phyloP scores from a whole-genome alignment of 352 stramenopile species.

The Phytophthora sansomeana region DNA sequence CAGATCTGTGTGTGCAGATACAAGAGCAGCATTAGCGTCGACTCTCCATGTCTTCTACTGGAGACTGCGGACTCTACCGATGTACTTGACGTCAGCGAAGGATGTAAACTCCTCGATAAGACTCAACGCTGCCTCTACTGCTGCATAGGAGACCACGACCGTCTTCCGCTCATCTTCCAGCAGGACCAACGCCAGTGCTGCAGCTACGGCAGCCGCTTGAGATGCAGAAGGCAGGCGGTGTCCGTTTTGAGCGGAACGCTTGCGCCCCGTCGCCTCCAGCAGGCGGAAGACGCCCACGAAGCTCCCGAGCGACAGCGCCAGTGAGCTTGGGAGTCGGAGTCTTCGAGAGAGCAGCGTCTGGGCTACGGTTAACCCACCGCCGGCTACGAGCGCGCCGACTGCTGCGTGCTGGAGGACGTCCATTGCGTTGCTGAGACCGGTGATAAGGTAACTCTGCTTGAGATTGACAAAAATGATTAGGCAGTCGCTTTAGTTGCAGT shows the following conservation, averaged over 20 bases:
- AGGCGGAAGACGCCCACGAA: slow-evolving; percentile 72
- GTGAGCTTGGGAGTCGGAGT: slow-evolving; percentile 46
- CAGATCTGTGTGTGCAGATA: slow-evolving; percentile 42
- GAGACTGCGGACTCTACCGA: slow-evolving; percentile 39
- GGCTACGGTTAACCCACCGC: slow-evolving; percentile 40
- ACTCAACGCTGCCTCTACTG: slow-evolving; percentile 50
- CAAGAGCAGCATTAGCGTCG: background rate
- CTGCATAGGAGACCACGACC: slow-evolving; percentile 60
- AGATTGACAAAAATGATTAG: slow-evolving; percentile 21
- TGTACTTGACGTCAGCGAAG: slow-evolving; percentile 51
- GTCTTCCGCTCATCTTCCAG: slow-evolving; percentile 58
- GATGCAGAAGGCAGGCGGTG: slow-evolving; percentile 26
- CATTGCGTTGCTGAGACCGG: slow-evolving; percentile 25
- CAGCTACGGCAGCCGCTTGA: slow-evolving; percentile 50
- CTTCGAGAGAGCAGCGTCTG: slow-evolving; percentile 55
- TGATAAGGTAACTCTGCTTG: slow-evolving; percentile 9
- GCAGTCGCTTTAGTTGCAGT: background rate
- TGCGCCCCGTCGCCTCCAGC: slow-evolving; percentile 46
- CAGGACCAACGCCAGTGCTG: slow-evolving; percentile 44
- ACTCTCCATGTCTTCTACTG: background rate
- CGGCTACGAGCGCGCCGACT: slow-evolving; percentile 41
- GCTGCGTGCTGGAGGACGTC: slow-evolving; percentile 52
- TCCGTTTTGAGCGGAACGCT: slow-evolving; percentile 20
- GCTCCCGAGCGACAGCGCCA: slow-evolving; percentile 58
- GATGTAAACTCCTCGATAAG: slow-evolving; percentile 43